A percentile compares a stretch with the other conserved stretches of the same genome.
Evolutionary conservation across 257 asterid genomes (phyloP).

Genomic region (Fraxinus americana): DNA sequence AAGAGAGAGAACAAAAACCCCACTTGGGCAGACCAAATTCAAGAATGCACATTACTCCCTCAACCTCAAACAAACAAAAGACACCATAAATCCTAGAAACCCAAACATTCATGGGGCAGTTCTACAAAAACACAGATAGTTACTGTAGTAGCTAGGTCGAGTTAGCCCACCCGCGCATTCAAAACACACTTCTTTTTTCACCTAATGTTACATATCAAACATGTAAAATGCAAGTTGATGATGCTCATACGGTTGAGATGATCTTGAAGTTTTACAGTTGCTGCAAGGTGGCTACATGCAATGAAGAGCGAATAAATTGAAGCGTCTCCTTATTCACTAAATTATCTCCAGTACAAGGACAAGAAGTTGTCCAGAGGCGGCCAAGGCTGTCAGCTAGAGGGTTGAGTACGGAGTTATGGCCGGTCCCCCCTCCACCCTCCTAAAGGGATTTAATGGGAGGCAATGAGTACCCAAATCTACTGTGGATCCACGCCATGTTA

Average conservation of each 20-base stretch:
- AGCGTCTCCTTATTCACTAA: neutral
- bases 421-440: neutral
- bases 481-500: neutral
- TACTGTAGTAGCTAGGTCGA: too few species aligned
- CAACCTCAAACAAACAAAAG: too few species aligned
- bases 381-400: neutral
- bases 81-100: too few species aligned
- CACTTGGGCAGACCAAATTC: too few species aligned
- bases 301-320: neutral
- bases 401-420: neutral
- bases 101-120: too few species aligned
- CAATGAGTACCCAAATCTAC: neutral
- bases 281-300: neutral
- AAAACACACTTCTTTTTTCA: neutral
- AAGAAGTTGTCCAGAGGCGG: neutral
- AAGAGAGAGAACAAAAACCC: too few species aligned
- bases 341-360: neutral
- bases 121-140: too few species aligned
- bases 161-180: too few species aligned
- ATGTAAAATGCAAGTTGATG: neutral
- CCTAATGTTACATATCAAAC: neutral
- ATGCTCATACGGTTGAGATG: neutral
- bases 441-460: slow-evolving; percentile 2
- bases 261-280: neutral
- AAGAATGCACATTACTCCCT: too few species aligned